Evolutionary conservation across 2,329 filamentous ascomycete species (phyloP).

Genomic region (Dothistroma septosporum): DNA sequence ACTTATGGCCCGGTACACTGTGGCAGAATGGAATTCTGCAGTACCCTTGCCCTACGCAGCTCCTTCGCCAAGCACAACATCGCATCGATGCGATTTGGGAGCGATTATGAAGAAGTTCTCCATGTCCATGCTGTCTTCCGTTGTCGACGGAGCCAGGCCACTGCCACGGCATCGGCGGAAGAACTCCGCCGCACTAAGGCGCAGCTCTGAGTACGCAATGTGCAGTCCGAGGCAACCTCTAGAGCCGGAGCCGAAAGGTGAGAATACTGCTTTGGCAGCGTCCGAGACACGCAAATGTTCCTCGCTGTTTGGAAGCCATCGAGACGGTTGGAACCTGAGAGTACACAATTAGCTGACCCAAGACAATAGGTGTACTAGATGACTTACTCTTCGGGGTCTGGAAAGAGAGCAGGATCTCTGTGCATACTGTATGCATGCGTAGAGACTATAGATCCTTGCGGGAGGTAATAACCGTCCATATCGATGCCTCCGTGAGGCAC

Average conservation of each 20-base stretch:
- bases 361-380: not conserved
- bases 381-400: constrained; percentile 25
- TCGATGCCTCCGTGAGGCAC: constrained; percentile 26
- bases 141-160: constrained; percentile 23
- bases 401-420: constrained; percentile 25
- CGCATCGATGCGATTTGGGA: constrained; percentile 29
- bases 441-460: constrained; percentile 24
- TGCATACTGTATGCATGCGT: constrained; percentile 31
- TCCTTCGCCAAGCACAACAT: constrained; percentile 22
- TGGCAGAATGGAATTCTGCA: not conserved
- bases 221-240: constrained; percentile 31
- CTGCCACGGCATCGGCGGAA: constrained; percentile 25
- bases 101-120: constrained; percentile 34
- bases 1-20: not conserved
- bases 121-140: constrained; percentile 28
- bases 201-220: constrained; percentile 32
- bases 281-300: constrained; percentile 13
- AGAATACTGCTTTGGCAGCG: constrained; percentile 24
- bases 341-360: too few species aligned
- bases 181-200: constrained; percentile 28
- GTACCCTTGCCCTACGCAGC: not conserved
- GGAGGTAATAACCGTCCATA: constrained; percentile 24
- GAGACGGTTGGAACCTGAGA: constrained; percentile 25
- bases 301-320: constrained; percentile 19
- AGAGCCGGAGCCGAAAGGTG: constrained; percentile 31